These are phyloP conservation scores for Lupinus albus DNA, from an alignment of 306 rosid genomes.

Conservation along the genomic window DNA sequence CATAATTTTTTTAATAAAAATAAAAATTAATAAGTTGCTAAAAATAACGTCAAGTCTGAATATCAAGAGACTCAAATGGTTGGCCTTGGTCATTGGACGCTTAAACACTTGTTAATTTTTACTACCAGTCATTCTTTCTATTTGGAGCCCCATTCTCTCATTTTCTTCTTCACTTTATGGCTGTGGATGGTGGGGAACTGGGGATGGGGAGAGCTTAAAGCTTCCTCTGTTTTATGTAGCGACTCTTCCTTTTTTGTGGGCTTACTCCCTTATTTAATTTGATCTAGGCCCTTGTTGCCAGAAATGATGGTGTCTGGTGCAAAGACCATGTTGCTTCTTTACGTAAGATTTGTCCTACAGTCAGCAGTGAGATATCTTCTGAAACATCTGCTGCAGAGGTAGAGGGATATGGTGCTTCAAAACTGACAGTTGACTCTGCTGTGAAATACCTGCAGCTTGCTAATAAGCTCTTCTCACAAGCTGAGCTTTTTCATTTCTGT, in stretches of 20 bases:
- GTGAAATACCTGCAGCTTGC: slow-evolving; percentile 98
- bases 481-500: slow-evolving; percentile 95
- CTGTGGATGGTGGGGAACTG: slow-evolving; percentile 12
- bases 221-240: neutral
- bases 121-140: neutral
- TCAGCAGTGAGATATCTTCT: slow-evolving; percentile 90
- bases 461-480: slow-evolving; percentile 95
- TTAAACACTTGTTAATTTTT: too few species aligned
- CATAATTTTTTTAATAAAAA: too few species aligned
- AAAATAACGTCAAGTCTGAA: slow-evolving; percentile 19
- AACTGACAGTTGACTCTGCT: slow-evolving; percentile 91
- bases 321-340: slow-evolving; percentile 88
- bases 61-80: slow-evolving; percentile 11
- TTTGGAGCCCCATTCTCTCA: slow-evolving; percentile 7
- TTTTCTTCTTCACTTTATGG: neutral
- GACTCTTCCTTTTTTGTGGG: neutral
- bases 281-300: slow-evolving; percentile 86
- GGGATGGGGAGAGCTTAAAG: slow-evolving; percentile 17
- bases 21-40: too few species aligned
- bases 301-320: slow-evolving; percentile 99
- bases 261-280: slow-evolving; percentile 38
- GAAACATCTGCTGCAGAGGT: slow-evolving; percentile 98
- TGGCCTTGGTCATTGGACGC: neutral
- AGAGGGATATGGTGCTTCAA: slow-evolving; percentile 98
- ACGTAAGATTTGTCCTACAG: slow-evolving; percentile 96